These are phyloP conservation scores for Pestalotiopsis sp. DNA, from an alignment of 2,329 filamentous ascomycete species.

Conservation along the genomic window DNA sequence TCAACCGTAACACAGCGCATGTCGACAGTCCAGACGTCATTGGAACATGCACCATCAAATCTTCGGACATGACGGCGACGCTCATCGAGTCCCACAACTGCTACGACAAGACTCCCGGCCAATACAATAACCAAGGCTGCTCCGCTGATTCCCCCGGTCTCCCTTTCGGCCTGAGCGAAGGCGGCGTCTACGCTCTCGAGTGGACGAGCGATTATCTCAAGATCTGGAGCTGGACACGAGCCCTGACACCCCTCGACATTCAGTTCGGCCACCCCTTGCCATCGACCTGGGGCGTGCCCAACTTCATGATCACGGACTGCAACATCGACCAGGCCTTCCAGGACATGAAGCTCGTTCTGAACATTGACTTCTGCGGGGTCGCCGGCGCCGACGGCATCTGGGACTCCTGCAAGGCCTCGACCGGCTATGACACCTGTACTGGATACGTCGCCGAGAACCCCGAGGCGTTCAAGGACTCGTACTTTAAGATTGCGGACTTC, in stretches of 20 bases:
- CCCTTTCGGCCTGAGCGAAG: constrained; percentile 38
- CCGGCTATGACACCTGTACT: constrained; percentile 20
- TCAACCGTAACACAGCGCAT: constrained; percentile 63
- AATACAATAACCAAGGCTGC: constrained; percentile 44
- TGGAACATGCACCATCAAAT: constrained; percentile 38
- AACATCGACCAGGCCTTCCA: constrained; percentile 29
- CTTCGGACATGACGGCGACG: constrained; percentile 29
- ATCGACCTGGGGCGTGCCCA: constrained; percentile 27
- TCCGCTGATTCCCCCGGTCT: constrained; percentile 38
- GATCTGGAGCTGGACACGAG: constrained; percentile 64
- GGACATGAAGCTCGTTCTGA: constrained; percentile 30
- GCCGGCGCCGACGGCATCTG: constrained; percentile 24
- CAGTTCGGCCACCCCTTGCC: constrained; percentile 29
- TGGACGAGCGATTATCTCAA: constrained; percentile 64
- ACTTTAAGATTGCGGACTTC: constrained; percentile 27
- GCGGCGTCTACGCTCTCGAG: constrained; percentile 52
- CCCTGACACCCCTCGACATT: constrained; percentile 57
- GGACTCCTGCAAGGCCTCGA: constrained; percentile 23
- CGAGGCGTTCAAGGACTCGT: constrained; percentile 18
- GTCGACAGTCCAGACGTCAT: constrained; percentile 38
- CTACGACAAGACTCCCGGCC: constrained; percentile 37
- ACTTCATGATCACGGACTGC: constrained; percentile 27
- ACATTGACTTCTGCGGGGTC: constrained; percentile 24
- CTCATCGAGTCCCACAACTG: constrained; percentile 40
- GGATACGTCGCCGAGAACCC: constrained; percentile 22